These are phyloP conservation scores for Clohesyomyces aquaticus DNA, from an alignment of 495 filamentous ascomycete species.

Conservation along the genomic window DNA sequence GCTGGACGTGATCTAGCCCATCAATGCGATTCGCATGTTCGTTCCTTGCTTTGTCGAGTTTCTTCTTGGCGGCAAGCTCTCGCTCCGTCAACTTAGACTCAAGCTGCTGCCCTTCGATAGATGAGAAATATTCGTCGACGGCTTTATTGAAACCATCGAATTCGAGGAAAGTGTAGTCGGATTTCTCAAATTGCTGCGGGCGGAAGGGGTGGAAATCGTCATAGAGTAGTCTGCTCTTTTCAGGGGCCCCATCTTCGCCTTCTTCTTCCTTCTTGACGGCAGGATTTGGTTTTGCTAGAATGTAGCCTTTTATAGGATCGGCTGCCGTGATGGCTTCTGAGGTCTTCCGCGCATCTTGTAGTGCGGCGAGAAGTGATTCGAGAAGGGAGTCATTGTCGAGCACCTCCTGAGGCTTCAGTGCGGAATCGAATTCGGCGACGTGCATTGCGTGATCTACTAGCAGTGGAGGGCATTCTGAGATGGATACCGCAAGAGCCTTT, in stretches of 20 bases:
- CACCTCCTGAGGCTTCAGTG: conserved; percentile 66
- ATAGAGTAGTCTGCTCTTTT: conserved; percentile 65
- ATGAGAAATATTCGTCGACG: conserved; percentile 96
- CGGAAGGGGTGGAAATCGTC: conserved; percentile 96
- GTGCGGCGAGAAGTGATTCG: conserved; percentile 62
- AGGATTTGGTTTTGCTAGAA: conserved; percentile 71
- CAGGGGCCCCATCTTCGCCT: conserved; percentile 28
- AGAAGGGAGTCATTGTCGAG: conserved; percentile 67
- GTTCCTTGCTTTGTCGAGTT: conserved; percentile 75
- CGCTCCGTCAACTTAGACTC: conserved; percentile 79
- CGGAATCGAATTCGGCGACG: conserved; percentile 66
- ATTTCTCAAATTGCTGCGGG: conserved; percentile 76
- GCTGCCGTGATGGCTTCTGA: conserved; percentile 63
- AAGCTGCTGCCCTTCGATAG: conserved; percentile 89
- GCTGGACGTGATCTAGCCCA: conserved; percentile 76
- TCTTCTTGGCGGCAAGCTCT: conserved; percentile 77
- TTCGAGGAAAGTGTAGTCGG: conserved; percentile 65
- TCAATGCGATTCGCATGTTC: conserved; percentile 85
- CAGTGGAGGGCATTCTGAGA: conserved; percentile 84
- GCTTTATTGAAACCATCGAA: conserved; percentile 88
- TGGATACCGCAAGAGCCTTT: conserved; percentile 76
- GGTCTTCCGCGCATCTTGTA: conserved; percentile 69
- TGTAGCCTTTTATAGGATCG: conserved; percentile 73
- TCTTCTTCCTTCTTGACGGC: conserved; percentile 27
- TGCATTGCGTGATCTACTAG: conserved; percentile 85